Evolutionary conservation across 345 rosid genomes (phyloP).

Genomic region (Lepidium sativum): DNA sequence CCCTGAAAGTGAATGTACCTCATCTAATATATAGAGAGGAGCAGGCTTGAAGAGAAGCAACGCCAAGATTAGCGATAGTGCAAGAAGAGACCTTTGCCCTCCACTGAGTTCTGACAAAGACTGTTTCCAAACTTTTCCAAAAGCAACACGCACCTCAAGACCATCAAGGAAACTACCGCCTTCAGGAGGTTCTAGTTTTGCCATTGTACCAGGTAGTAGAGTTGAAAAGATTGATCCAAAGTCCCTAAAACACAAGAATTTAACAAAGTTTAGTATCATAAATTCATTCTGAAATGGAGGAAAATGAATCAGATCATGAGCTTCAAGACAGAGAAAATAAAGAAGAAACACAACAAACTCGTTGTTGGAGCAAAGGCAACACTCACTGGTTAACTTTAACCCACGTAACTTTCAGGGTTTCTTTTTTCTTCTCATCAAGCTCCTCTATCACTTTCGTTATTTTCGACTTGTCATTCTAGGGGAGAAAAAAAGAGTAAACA

Average conservation of each 20-base stretch:
- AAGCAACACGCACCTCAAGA: conserved; percentile 93
- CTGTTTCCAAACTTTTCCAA: conserved; percentile 95
- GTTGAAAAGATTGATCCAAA: conserved; percentile 94
- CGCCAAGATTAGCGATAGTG: conserved; percentile 85
- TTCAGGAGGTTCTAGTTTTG: conserved; percentile 85
- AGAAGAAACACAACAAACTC: too few species aligned
- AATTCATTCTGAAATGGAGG: background rate
- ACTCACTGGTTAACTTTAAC: conserved; percentile 72
- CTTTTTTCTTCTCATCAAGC: conserved; percentile 96
- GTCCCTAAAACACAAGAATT: conserved; percentile 41
- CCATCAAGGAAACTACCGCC: conserved; percentile 87
- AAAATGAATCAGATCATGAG: background rate
- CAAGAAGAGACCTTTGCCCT: conserved; percentile 91
- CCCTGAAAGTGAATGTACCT: too few species aligned
- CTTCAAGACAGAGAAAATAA: too few species aligned
- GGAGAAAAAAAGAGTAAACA: background rate
- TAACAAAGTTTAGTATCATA: background rate
- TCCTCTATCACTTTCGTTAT: conserved; percentile 94
- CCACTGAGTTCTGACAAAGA: conserved; percentile 90
- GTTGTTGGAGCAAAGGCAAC: too few species aligned
- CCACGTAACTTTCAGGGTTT: conserved; percentile 89
- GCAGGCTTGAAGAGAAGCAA: too few species aligned
- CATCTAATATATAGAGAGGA: too few species aligned
- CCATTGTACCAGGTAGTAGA: conserved; percentile 82
- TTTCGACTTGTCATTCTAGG: conserved; percentile 76